Evolutionary conservation across 2,329 filamentous ascomycete genomes (phyloP), one percentile per base, ranked within the genome.

Genomic region (Verticillium nubilum): DNA sequence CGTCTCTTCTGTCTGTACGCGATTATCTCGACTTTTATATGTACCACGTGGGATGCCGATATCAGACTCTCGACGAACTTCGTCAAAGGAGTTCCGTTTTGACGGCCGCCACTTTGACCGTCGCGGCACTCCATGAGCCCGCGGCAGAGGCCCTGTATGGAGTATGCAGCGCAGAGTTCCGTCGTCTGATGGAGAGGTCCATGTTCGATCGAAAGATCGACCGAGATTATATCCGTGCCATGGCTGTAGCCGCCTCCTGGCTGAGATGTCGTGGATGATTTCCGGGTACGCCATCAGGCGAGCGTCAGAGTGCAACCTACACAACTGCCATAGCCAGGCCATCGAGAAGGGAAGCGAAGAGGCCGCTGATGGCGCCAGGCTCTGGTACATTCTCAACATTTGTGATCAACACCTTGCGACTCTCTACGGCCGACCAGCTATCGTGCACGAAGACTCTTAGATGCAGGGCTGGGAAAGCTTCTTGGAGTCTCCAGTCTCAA

Each of bases 351-450:
- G 72, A 25, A 73, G 70, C 13, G 72, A 76, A 13, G 77, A 81
- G 52, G 76, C 76, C 0, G 75, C 77, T 59, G 82, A 86, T 60
- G 78, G 80, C 35, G 78, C 85, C 4, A 76, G 85, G 23, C 70
- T 87, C 13, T 87, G 85, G 85, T 87, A 86, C 65, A 69, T 84
- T 31, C 72, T 84, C 1, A 86, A 85, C 61, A 81, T 86, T 6
- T 86, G 83, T 62, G 84, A 86, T 60, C 82, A 85, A 60, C 84
- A 86, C 63, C 78, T 86, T 2, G 84, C 83, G 19, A 86, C 86
- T 25, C 72, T 86, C 0, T 86, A 87, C 58, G 83, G 83, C 2
- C 75, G 85, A 2, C 81, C 82, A 1, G 80, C 83, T 0, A 80
- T 86, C 9, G 81, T 86, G 0, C 80, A 82, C 28, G 84, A 86